A percentile compares a stretch with the other conserved stretches of the same genome.
Conservation (phyloP, 106 monocot genomes). For the Dioscorea dumetorum region DNA sequence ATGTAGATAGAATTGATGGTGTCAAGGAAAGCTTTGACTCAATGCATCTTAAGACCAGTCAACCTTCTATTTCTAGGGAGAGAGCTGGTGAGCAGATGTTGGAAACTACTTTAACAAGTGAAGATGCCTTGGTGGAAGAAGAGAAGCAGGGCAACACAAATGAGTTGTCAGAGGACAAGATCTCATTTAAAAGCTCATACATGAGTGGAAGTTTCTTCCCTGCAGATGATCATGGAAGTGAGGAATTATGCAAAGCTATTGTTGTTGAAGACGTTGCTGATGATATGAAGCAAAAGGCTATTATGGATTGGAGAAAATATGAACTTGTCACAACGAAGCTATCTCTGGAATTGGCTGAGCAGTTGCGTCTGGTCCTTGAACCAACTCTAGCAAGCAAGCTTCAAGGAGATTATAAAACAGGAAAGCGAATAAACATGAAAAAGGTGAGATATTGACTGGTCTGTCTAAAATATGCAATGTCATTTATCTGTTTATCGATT, state of each 20-base stretch:
- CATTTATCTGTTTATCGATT: too few species aligned
- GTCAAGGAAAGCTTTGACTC: conserved; percentile 26
- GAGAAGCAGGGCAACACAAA: background rate
- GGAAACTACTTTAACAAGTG: background rate
- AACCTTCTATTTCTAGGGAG: conserved; percentile 16
- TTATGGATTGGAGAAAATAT: conserved; percentile 62
- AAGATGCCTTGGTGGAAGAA: conserved; percentile 31
- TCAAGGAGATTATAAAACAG: conserved; percentile 93
- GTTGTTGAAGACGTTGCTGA: conserved; percentile 26
- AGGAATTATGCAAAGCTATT: conserved; percentile 5
- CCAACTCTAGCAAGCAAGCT: conserved; percentile 92
- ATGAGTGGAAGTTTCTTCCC: conserved; percentile 28
- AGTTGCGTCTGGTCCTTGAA: conserved; percentile 83
- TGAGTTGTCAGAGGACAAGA: conserved; percentile 22
- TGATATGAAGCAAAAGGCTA: conserved; percentile 24
- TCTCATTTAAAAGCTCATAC: conserved; percentile 48
- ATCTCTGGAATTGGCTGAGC: conserved; percentile 81
- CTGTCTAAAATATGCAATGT: too few species aligned
- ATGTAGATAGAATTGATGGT: conserved; percentile 17
- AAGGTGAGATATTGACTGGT: too few species aligned
- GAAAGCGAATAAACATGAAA: conserved; percentile 97
- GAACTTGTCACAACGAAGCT: conserved; percentile 58
- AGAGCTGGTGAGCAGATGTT: conserved; percentile 18
- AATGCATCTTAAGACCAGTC: conserved; percentile 14
- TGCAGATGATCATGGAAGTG: background rate